These are phyloP conservation scores for Filobasidium floriforme DNA, from an alignment of 768 basidiomycete species.

Conservation along the genomic window DNA sequence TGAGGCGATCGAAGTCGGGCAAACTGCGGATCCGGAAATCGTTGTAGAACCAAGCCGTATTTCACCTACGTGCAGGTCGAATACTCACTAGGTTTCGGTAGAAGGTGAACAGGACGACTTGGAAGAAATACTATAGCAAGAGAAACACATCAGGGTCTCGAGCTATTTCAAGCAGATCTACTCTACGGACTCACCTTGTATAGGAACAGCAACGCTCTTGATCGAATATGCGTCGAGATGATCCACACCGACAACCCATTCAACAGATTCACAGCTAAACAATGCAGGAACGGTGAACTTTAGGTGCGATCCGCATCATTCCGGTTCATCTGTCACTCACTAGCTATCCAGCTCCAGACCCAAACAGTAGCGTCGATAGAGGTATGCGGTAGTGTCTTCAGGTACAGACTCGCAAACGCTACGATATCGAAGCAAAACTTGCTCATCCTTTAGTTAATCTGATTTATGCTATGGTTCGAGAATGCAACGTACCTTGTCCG, in stretches of 20 bases:
- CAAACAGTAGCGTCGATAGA: constrained; percentile 48
- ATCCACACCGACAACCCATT: constrained; percentile 44
- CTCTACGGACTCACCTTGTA: constrained; percentile 38
- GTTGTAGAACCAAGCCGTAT: background rate
- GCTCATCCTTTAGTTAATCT: background rate
- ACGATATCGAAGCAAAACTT: background rate
- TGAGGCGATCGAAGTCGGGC: constrained; percentile 46
- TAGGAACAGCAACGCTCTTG: constrained; percentile 46
- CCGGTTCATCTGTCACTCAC: constrained; percentile 24
- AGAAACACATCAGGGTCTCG: background rate
- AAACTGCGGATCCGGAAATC: constrained; percentile 30
- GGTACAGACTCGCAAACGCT: constrained; percentile 47
- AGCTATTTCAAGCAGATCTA: background rate
- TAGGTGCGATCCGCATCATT: too few relatives aligned
- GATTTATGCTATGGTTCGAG: background rate
- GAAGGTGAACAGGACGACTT: constrained; percentile 40
- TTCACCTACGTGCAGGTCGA: background rate
- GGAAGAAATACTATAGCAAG: constrained; percentile 33
- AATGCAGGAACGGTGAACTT: too few relatives aligned
- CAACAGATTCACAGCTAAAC: constrained; percentile 38
- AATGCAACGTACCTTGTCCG: constrained; percentile 43
- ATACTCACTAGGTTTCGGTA: constrained; percentile 41
- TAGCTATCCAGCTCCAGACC: constrained; percentile 47
- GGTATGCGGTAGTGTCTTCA: constrained; percentile 47
- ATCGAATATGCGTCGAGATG: constrained; percentile 46